phyloP scores from a whole-genome alignment of 192 early-diverging fungal species.

The Backusella tarrabulga region DNA sequence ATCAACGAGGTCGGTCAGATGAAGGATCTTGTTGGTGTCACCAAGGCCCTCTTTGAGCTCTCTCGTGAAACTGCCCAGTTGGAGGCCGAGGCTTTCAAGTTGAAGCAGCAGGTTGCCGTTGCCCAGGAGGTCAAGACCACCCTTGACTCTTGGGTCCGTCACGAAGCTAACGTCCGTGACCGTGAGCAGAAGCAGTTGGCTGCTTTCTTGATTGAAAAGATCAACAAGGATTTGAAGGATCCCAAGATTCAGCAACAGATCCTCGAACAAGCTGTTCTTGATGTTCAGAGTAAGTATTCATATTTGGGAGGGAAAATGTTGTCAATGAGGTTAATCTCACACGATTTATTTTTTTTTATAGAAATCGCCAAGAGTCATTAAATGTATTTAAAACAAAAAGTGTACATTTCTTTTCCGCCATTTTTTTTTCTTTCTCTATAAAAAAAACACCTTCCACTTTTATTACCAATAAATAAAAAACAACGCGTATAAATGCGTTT shows the following conservation, averaged over 20 bases:
- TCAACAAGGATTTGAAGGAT: slow-evolving; percentile 67
- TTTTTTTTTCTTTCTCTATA: not conserved
- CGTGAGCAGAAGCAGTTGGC: slow-evolving; percentile 89
- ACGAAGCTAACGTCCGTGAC: slow-evolving; percentile 92
- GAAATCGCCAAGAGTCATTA: slow-evolving; percentile 26
- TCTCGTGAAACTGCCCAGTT: slow-evolving; percentile 94
- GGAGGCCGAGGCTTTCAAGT: slow-evolving; percentile 92
- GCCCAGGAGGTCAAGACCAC: slow-evolving; percentile 82
- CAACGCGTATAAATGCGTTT: not conserved
- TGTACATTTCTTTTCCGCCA: not conserved
- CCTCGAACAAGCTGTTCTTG: slow-evolving; percentile 56
- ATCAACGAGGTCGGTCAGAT: slow-evolving; percentile 91
- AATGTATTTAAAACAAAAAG: not conserved
- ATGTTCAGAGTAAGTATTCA: slow-evolving; percentile 49
- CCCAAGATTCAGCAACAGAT: slow-evolving; percentile 64
- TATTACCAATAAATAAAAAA: not conserved
- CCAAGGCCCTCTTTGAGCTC: slow-evolving; percentile 90
- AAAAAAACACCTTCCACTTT: not conserved
- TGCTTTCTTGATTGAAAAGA: slow-evolving; percentile 79
- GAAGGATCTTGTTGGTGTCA: slow-evolving; percentile 91
- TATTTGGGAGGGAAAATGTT: not conserved
- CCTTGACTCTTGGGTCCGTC: slow-evolving; percentile 96
- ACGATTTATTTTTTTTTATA: not conserved
- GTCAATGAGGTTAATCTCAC: too few species aligned
- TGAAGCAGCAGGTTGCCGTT: slow-evolving; percentile 88